Conservation (phyloP, 176 grass and related monocot species). For the Raddia guianensis region DNA sequence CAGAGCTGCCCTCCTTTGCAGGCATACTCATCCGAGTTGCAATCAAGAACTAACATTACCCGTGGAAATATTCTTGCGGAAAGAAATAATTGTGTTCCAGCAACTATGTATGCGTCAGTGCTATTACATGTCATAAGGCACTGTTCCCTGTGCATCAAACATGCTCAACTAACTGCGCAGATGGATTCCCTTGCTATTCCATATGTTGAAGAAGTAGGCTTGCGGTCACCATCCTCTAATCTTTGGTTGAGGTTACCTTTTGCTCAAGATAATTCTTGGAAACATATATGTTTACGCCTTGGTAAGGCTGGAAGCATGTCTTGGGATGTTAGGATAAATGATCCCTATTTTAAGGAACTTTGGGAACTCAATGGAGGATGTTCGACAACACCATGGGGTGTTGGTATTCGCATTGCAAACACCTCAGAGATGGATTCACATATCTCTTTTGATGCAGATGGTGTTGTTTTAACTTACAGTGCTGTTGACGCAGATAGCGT, state of each 20-base stretch:
- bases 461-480: slow-evolving; percentile 76
- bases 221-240: slow-evolving; percentile 73
- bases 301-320: slow-evolving; percentile 98
- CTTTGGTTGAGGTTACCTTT: slow-evolving; percentile 93
- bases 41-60: slow-evolving; percentile 53
- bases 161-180: slow-evolving; percentile 94
- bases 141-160: slow-evolving; percentile 88
- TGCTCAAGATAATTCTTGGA: slow-evolving; percentile 88
- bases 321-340: slow-evolving; percentile 96
- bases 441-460: slow-evolving; percentile 84
- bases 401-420: slow-evolving; percentile 81
- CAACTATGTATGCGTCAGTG: slow-evolving; percentile 76
- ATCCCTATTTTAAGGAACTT: slow-evolving; percentile 87
- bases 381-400: slow-evolving; percentile 70
- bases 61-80: slow-evolving; percentile 67
- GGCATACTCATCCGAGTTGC: slow-evolving; percentile 44
- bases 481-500: slow-evolving; percentile 85
- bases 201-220: slow-evolving; percentile 91
- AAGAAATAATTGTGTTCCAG: slow-evolving; percentile 61
- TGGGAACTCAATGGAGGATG: slow-evolving; percentile 85
- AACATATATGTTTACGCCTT: slow-evolving; percentile 90
- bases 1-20: slow-evolving; percentile 45
- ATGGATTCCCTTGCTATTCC: slow-evolving; percentile 89
- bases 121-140: slow-evolving; percentile 87
- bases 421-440: slow-evolving; percentile 96